phyloP scores from a whole-genome alignment of 352 stramenopile genomes.

The Globisporangium lucens region DNA sequence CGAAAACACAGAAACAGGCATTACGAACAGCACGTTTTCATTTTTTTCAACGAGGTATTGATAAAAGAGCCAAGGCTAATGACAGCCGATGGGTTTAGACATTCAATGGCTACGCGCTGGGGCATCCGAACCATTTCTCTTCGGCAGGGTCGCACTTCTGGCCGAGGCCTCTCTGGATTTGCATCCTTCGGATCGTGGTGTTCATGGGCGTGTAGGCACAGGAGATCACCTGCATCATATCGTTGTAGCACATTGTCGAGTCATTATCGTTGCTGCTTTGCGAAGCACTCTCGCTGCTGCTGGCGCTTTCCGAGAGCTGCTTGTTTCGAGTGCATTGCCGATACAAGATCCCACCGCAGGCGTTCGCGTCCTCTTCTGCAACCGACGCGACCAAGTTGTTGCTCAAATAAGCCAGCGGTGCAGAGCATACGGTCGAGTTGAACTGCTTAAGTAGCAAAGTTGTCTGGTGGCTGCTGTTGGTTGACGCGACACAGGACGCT shows the following conservation, averaged over 20 bases:
- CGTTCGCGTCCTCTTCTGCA: not conserved
- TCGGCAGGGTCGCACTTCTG: constrained; percentile 17
- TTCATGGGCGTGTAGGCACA: constrained; percentile 16
- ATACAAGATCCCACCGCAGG: constrained; percentile 19
- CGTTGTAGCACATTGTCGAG: constrained; percentile 30
- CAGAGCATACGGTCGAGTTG: not conserved
- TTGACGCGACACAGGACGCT: not conserved
- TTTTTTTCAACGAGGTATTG: too few relatives aligned
- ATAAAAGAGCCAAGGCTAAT: too few relatives aligned
- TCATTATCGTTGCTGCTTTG: not conserved
- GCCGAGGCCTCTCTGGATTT: constrained; percentile 22
- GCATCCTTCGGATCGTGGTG: constrained; percentile 13
- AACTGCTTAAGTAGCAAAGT: not conserved
- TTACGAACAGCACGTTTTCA: too few relatives aligned
- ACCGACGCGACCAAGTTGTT: not conserved
- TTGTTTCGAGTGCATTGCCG: constrained; percentile 8
- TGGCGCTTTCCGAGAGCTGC: not conserved
- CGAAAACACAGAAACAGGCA: too few relatives aligned
- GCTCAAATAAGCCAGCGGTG: not conserved
- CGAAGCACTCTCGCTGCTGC: not conserved
- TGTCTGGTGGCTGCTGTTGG: not conserved
- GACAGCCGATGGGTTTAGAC: not conserved
- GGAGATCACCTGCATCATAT: constrained; percentile 18
- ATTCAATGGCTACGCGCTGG: not conserved
- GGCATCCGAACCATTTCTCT: constrained; percentile 30